These are phyloP conservation scores for Coix lacrymajobi DNA, from an alignment of 176 grass and related monocot genomes.

Conservation along the genomic window DNA sequence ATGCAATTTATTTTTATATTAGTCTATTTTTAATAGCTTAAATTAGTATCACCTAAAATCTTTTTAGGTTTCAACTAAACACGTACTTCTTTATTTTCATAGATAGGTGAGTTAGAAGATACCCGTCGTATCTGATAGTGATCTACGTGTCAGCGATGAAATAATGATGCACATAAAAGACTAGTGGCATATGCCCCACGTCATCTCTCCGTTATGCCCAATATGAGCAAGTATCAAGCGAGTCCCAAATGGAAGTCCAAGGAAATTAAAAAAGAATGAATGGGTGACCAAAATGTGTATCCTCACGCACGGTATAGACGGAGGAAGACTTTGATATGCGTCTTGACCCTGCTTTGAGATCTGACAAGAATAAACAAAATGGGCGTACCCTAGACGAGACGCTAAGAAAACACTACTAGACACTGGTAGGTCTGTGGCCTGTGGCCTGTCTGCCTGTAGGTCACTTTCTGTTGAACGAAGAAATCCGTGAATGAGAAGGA, in stretches of 20 bases:
- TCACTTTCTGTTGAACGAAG: constrained; percentile 1
- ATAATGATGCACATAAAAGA: not conserved
- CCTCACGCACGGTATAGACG: not conserved
- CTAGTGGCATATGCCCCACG: not conserved
- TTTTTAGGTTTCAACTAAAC: no score
- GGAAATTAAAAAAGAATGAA: not conserved
- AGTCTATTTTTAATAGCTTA: no score
- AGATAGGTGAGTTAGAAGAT: no score
- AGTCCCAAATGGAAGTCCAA: not conserved
- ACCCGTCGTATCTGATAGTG: no score
- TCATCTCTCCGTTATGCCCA: not conserved
- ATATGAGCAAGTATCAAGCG: not conserved
- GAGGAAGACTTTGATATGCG: not conserved
- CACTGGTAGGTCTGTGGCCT: not conserved
- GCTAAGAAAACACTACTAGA: not conserved
- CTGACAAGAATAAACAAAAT: not conserved
- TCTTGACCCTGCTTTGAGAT: not conserved
- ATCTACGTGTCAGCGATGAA: no score
- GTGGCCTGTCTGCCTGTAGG: no score
- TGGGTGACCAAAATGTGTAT: not conserved
- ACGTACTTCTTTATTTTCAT: no score
- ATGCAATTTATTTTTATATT: no score
- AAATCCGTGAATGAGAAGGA: not conserved
- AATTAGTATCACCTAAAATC: no score
- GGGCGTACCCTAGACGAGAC: not conserved